Evolutionary conservation across 2,329 filamentous ascomycete species (phyloP).

Genomic region (Claviceps lovelessii): DNA sequence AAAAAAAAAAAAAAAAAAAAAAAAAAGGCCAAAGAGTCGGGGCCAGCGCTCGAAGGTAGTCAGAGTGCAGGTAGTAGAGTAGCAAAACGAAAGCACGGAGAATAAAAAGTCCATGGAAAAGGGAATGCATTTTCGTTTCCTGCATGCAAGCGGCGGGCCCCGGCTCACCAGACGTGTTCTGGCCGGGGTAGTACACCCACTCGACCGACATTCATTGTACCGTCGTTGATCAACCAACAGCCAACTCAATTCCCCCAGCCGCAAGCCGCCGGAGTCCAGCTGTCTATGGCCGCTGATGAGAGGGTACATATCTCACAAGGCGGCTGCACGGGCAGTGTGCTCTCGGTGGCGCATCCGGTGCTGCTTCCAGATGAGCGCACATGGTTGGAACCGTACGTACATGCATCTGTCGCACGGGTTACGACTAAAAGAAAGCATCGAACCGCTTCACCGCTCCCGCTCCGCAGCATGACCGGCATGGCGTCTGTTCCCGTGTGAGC

Average conservation of each 20-base stretch:
- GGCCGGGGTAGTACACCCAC: too few relatives aligned
- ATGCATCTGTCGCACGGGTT: neutral
- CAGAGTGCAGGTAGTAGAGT: neutral
- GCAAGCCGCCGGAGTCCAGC: too few relatives aligned
- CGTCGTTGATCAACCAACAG: too few relatives aligned
- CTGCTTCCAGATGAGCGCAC: neutral
- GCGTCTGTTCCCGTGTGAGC: neutral
- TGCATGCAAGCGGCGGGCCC: too few relatives aligned
- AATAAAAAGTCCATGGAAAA: neutral
- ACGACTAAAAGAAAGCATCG: neutral
- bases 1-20: neutral
- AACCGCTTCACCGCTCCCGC: constrained; percentile 2
- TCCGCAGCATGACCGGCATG: neutral
- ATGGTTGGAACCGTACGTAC: neutral
- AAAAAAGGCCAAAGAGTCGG: too few relatives aligned
- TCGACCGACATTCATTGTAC: too few relatives aligned
- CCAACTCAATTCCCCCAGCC: too few relatives aligned
- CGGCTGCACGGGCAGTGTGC: neutral
- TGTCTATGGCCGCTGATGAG: too few relatives aligned
- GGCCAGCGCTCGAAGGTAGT: too few relatives aligned
- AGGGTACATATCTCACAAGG: neutral
- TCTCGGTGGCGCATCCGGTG: neutral
- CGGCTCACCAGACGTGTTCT: too few relatives aligned
- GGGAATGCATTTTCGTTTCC: too few relatives aligned
- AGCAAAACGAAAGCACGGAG: neutral